Percentiles rank a stretch among this genome's conserved stretches.
phyloP scores from a whole-genome alignment of 768 basidiomycete species.

The Boletales sp. region DNA sequence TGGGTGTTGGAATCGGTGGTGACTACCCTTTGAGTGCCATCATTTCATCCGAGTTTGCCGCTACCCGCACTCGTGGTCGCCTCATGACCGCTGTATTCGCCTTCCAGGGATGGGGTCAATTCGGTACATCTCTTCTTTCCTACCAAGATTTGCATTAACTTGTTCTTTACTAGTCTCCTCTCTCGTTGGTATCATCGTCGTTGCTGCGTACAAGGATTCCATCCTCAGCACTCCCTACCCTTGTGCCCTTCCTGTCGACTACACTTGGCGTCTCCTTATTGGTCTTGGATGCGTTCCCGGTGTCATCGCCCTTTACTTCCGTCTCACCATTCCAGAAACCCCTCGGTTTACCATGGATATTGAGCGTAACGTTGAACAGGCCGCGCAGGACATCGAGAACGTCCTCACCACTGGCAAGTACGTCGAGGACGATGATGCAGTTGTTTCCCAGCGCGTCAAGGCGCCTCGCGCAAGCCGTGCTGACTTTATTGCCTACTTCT shows the following conservation, averaged over 20 bases:
- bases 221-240: constrained; percentile 44
- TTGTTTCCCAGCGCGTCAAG: constrained; percentile 51
- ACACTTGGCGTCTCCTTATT: constrained; percentile 83
- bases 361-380: constrained; percentile 76
- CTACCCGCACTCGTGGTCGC: constrained; percentile 71
- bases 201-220: constrained; percentile 62
- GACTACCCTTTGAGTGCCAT: constrained; percentile 86
- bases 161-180: constrained; percentile 47
- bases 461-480: constrained; percentile 64
- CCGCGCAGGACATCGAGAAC: constrained; percentile 65
- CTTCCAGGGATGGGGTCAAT: constrained; percentile 84
- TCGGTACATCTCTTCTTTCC: constrained; percentile 41
- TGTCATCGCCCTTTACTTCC: constrained; percentile 82
- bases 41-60: constrained; percentile 87
- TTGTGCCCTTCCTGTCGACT: constrained; percentile 55
- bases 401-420: constrained; percentile 52
- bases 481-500: constrained; percentile 70
- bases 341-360: constrained; percentile 93
- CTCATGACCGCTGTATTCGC: constrained; percentile 91
- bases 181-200: constrained; percentile 60
- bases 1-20: constrained; percentile 84
- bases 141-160: neutral
- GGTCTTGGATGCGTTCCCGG: constrained; percentile 85
- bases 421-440: constrained; percentile 47
- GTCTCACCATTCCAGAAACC: constrained; percentile 89